Evolutionary conservation across 2,329 filamentous ascomycete genomes (phyloP).

Genomic region (Aureobasidium lini): DNA sequence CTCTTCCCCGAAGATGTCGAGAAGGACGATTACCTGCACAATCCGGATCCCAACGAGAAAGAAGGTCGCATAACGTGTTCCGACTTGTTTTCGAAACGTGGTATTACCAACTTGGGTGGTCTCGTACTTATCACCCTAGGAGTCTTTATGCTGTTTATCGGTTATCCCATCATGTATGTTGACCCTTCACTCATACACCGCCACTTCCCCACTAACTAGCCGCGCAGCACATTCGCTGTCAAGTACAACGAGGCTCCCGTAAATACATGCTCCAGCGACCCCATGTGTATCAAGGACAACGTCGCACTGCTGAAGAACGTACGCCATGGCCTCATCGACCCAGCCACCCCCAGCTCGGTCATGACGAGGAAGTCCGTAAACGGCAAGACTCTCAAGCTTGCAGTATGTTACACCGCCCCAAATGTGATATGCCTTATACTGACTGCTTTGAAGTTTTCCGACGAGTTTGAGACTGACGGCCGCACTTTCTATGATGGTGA

Average conservation of each 20-base stretch:
- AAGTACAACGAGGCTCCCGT: slow-evolving; percentile 29
- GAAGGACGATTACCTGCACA: slow-evolving; percentile 65
- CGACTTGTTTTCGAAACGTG: slow-evolving; percentile 58
- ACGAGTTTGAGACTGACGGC: slow-evolving; percentile 62
- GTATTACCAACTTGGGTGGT: slow-evolving; percentile 57
- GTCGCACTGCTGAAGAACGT: slow-evolving; percentile 53
- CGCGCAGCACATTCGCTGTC: slow-evolving; percentile 51
- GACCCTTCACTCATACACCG: background rate
- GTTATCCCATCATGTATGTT: slow-evolving; percentile 58
- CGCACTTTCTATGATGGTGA: slow-evolving; percentile 65
- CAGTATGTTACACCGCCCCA: slow-evolving; percentile 37
- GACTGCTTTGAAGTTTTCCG: slow-evolving; percentile 48
- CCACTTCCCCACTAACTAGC: background rate
- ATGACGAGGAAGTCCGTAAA: slow-evolving; percentile 49
- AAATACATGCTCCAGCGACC: slow-evolving; percentile 35
- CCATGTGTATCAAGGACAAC: slow-evolving; percentile 40
- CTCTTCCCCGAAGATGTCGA: slow-evolving; percentile 66
- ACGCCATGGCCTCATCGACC: slow-evolving; percentile 56
- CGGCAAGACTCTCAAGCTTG: slow-evolving; percentile 56
- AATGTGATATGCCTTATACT: background rate
- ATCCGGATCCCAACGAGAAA: slow-evolving; percentile 59
- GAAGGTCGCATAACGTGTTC: slow-evolving; percentile 48
- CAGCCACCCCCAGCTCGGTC: slow-evolving; percentile 55
- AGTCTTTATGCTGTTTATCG: slow-evolving; percentile 58
- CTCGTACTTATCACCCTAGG: slow-evolving; percentile 53